Base-by-base conservation (phyloP, 164 flowering plant genomes). In the Stephania cephalantha region DNA sequence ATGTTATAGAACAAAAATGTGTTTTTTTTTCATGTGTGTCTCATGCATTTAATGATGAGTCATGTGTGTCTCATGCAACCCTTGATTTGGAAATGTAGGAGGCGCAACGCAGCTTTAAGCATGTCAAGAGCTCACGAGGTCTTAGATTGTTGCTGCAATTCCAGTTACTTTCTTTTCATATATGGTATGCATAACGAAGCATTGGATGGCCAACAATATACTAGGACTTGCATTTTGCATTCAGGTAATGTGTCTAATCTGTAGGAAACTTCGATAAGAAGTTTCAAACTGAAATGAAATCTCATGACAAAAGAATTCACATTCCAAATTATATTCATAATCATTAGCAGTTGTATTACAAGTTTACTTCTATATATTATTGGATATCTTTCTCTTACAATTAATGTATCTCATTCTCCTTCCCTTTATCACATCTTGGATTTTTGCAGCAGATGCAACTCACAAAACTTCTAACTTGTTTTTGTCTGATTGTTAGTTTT, bases 171-270 rank as follows among this genome's bases (percentile, higher is more conserved):
- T 25, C 25, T 25, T 25, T 25, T 25, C 0, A 0, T 25, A 0
- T 25, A 25, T 25, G 25, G 25, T 25, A 95, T 88, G 98, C 92
- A 75, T 77, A 79, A 64, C 74, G 89, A 95, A 95, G 88, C 99
- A 95, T 85, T 95, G 98, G 98, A 78, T 95, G 77, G 98, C 99
- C 50, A 95, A 95, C 87, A 95, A 95, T 73, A 85, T 84, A 66
- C 80, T 95, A 88, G 99, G 99, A 4, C 91, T 95, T 29, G 90
- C 99, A 29, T 95, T 95, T 83, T 91, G 89, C 84, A 88, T 95
- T 86, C 99, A 93, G 99, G 99, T 95, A 75, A 73, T 85, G 44
- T 61, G 53, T 22, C 35, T 45, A 3, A 52, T 68, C 46, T 15
- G 35, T 9, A 64, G 67, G 22, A n/a, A 75, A 42, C 5, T 58